Evolutionary conservation across 208 protist genomes (phyloP), one percentile per base, ranked within the genome.

Genomic region (Trypanosoma platydactyli): DNA sequence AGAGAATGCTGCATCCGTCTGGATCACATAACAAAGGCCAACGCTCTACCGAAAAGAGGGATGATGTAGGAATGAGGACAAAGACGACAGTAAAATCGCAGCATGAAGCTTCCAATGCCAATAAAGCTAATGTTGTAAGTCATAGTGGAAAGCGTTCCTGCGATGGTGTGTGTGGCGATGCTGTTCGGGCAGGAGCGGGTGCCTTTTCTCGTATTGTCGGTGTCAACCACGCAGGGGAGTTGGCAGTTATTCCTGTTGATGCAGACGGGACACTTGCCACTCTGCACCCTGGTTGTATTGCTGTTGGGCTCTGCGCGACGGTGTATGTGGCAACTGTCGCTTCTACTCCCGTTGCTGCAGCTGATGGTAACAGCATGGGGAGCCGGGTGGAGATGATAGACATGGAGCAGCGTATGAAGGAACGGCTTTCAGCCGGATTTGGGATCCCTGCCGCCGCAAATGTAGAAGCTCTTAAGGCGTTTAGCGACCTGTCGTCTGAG

Each of bases 331-430:
- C 77, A 1, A 73, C 80, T 45, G 72, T 83, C 16, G 64, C 83
- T 30, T 76, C 76, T 7, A 77, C 2, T 55, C 15, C 50, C 27
- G 29, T 24, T 55, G 13, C 50, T 55, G 16, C 24, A 35, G 16
- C 50, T 55, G 16, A 0, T 55, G 9, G 33, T 9, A 38, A 38
- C 33, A 38, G 33, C 9, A 11, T 38, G 3, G 33, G 33, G 33
- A 38, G 9, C 33, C 5, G 33, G 3, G 33, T 38, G 20, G 40
- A 16, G 24, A 15, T 9, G 42, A 29, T 81, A n/a, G 82, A 74
- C 48, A 77, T 88, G 20, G 88, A 84, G 63, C 64, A 75, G 30
- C 68, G 75, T 38, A 95, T 95, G 86, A 82, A 81, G 27, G 66
- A 58, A 9, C 89, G 89, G 27, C 50, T 90, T 52, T 71, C 66